A percentile compares a stretch with the other conserved stretches of the same genome.
These are phyloP conservation scores for Vaccinium corymbosum DNA, from an alignment of 148 eudicot genomes.

Conservation along the genomic window DNA sequence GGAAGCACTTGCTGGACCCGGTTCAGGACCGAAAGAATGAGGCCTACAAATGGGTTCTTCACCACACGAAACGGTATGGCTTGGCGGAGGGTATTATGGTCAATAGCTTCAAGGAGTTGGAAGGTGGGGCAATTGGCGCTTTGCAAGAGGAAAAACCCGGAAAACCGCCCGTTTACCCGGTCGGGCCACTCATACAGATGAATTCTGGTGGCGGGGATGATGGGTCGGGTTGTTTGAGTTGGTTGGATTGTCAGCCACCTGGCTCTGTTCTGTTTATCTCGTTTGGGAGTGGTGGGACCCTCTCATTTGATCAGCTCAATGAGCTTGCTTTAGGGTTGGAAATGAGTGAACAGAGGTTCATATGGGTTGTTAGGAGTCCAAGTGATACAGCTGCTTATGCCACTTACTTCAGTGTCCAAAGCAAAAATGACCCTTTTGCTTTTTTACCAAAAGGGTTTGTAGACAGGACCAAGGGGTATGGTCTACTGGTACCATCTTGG, in stretches of 20 bases:
- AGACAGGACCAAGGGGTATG: slow-evolving; percentile 45
- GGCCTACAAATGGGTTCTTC: slow-evolving; percentile 45
- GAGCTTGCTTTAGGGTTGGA: slow-evolving; percentile 58
- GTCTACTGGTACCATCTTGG: slow-evolving; percentile 40
- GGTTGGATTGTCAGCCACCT: slow-evolving; percentile 56
- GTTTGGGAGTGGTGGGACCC: slow-evolving; percentile 70
- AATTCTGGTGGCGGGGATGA: slow-evolving; percentile 16
- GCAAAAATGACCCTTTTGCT: slow-evolving; percentile 31
- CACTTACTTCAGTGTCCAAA: slow-evolving; percentile 29
- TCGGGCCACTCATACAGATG: slow-evolving; percentile 46
- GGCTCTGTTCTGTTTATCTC: slow-evolving; percentile 53
- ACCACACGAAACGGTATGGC: slow-evolving; percentile 31
- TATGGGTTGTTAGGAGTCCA: slow-evolving; percentile 54
- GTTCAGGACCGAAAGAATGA: slow-evolving; percentile 40
- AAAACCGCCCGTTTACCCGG: slow-evolving; percentile 43
- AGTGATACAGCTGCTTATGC: slow-evolving; percentile 32
- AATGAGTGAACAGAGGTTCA: slow-evolving; percentile 47
- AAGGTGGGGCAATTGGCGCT: slow-evolving; percentile 28
- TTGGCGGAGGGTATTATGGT: slow-evolving; percentile 54
- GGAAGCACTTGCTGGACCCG: slow-evolving; percentile 40
- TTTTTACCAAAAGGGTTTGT: slow-evolving; percentile 53
- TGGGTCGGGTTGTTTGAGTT: slow-evolving; percentile 28
- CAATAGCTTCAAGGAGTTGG: slow-evolving; percentile 37
- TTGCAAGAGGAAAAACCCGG: slow-evolving; percentile 24
- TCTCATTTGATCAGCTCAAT: slow-evolving; percentile 32